Percentiles rank a stretch among this genome's conserved stretches.
These are phyloP conservation scores for Phytophthora ohioensis DNA, from an alignment of 352 stramenopile species.

Conservation along the genomic window DNA sequence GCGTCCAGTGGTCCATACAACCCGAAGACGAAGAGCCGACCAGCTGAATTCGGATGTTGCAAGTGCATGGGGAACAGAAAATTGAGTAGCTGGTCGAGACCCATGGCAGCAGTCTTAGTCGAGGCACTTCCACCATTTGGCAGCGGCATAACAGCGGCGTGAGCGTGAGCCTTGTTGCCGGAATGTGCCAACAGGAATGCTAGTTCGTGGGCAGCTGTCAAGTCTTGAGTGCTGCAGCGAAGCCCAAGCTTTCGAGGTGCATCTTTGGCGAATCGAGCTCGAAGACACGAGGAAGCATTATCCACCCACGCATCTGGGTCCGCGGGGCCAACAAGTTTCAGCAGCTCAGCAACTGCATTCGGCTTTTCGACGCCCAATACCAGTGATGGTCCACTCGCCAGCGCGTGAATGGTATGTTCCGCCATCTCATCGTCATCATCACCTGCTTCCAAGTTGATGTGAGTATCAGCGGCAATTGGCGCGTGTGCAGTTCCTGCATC, in stretches of 20 bases:
- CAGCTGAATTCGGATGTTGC: constrained; percentile 81
- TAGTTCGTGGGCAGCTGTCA: constrained; percentile 48
- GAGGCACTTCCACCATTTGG: neutral
- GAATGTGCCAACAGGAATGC: constrained; percentile 51
- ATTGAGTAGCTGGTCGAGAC: constrained; percentile 65
- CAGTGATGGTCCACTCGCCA: constrained; percentile 48
- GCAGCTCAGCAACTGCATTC: constrained; percentile 58
- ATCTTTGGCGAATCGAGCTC: constrained; percentile 53
- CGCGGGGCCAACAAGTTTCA: constrained; percentile 58
- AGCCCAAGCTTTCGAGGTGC: constrained; percentile 46
- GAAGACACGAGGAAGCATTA: constrained; percentile 32
- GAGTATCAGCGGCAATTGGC: neutral
- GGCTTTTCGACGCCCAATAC: constrained; percentile 56
- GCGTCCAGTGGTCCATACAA: constrained; percentile 81
- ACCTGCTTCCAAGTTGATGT: neutral
- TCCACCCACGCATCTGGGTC: constrained; percentile 41
- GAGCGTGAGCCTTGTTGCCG: constrained; percentile 20
- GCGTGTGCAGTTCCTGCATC: neutral
- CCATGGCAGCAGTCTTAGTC: constrained; percentile 34
- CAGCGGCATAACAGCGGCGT: constrained; percentile 4
- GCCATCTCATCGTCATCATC: constrained; percentile 24
- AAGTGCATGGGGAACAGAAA: constrained; percentile 85
- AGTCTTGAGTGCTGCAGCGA: constrained; percentile 47
- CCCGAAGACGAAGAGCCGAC: constrained; percentile 82
- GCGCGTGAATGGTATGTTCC: constrained; percentile 41